Conservation (phyloP, 1,284 basidiomycete genomes). For the Irpex sp. region DNA sequence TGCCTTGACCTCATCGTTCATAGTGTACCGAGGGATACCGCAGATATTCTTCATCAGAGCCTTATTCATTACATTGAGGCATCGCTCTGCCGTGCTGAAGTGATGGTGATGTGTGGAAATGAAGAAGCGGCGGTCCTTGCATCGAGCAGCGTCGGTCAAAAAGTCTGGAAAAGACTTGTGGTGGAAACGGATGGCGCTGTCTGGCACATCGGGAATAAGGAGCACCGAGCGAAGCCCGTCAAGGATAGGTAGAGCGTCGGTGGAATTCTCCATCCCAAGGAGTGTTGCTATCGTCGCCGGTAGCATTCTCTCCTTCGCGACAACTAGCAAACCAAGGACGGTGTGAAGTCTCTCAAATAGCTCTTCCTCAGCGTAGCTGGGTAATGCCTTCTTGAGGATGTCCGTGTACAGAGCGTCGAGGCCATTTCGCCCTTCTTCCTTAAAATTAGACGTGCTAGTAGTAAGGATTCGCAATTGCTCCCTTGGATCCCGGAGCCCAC, state of each 20-base stretch:
- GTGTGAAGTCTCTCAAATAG: not conserved
- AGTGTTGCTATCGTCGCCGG: not conserved
- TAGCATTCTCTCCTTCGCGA: not conserved
- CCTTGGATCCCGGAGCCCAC: not conserved
- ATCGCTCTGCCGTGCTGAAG: not conserved
- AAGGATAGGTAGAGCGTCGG: not conserved
- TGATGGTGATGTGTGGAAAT: not conserved
- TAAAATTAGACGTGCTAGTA: no score
- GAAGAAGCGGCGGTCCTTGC: not conserved
- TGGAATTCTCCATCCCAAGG: not conserved
- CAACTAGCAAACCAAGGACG: not conserved
- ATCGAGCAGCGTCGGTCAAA: not conserved
- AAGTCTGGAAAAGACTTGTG: constrained; percentile 23
- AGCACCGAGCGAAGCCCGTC: constrained; percentile 8
- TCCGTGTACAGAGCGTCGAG: not conserved
- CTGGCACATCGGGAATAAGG: not conserved
- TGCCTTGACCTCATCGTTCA: not conserved
- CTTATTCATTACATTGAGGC: not conserved
- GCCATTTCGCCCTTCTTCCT: no score
- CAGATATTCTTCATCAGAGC: not conserved
- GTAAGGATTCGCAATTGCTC: not conserved
- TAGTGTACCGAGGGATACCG: not conserved
- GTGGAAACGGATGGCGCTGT: constrained; percentile 12
- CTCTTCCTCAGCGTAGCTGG: not conserved
- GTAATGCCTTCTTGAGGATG: not conserved